A percentile compares a stretch with the other conserved stretches of the same genome.
Evolutionary conservation across 345 rosid species (phyloP).

Genomic region (Hibiscus tridactylites): DNA sequence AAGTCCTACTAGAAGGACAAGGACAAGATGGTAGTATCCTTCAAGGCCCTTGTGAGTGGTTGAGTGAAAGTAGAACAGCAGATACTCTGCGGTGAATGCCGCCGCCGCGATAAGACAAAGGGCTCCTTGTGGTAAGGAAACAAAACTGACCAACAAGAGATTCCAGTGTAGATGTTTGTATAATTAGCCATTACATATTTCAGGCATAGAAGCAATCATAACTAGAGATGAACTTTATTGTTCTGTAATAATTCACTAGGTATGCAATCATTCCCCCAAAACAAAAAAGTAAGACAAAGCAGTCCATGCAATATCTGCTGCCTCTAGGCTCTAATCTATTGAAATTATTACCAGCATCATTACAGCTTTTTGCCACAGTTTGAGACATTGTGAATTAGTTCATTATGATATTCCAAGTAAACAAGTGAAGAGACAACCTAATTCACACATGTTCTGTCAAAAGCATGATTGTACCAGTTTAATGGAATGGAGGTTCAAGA

Average conservation of each 20-base stretch:
- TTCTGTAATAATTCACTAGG: not conserved
- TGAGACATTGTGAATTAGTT: not conserved
- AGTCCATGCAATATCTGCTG: not conserved
- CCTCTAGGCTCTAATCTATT: too few species aligned
- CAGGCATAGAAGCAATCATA: not conserved
- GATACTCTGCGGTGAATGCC: slow-evolving; percentile 77
- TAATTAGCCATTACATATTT: not conserved
- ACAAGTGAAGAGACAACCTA: not conserved
- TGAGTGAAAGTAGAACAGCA: slow-evolving; percentile 89
- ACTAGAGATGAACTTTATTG: not conserved
- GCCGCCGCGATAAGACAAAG: slow-evolving; percentile 65
- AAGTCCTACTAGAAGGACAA: slow-evolving; percentile 69
- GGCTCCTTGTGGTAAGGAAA: slow-evolving; percentile 71
- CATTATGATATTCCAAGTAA: not conserved
- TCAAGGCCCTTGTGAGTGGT: slow-evolving; percentile 94
- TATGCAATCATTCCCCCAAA: not conserved
- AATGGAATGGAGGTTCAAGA: not conserved
- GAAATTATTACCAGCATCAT: too few species aligned
- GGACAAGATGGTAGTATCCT: slow-evolving; percentile 89
- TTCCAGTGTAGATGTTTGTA: not conserved
- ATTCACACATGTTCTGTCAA: not conserved
- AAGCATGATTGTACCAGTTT: not conserved
- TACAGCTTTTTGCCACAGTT: not conserved
- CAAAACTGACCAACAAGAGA: slow-evolving; percentile 32
- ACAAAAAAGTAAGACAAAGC: not conserved